Evolutionary conservation across 208 protist species (phyloP), one percentile per base, ranked within the genome.

Genomic region (Crithidia acanthocephali): DNA sequence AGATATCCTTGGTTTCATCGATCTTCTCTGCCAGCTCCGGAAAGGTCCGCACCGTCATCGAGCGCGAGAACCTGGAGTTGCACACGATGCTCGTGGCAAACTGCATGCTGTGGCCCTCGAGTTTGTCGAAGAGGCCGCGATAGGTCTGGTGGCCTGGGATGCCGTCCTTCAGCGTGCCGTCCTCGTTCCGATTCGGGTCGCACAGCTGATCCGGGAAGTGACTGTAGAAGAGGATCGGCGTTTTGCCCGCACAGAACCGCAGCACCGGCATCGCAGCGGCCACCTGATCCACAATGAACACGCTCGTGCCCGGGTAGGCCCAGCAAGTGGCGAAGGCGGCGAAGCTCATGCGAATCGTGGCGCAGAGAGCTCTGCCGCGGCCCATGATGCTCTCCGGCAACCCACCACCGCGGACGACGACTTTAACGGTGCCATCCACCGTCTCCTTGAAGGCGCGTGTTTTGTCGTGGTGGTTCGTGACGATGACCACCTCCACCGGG

Each of bases 181-280:
- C 69, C 13, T 60, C 76, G 50, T 83, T 84, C 53, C 86, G 88
- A 45, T 91, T 95, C 8, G 86, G 42, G 64, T 97, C 90, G 72
- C 91, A 97, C 50, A 98, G 78, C 57, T 95, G 81, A 79, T 99
- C 98, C 0, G 98, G 98, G 72, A 99, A 99, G 76, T 99, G 99
- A 74, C 97, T 99, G 83, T 99, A 99, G 73, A 99, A 99, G n/a
- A 99, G 68, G 1, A 98, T 76, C 15, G 91, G 84, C 20, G 73
- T 84, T 35, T 68, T 64, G 18, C 71, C 78, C 25, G 78, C 69
- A 44, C 92, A 62, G 53, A 82, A 85, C 11, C 57, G 53, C 8
- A 98, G 64, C 45, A 98, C 61, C 2, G 96, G 85, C 51, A 99
- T 74, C 28, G 95, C 92, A 8, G 92, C 76, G 30, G 98, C 90